Evolutionary conservation across 2,329 filamentous ascomycete genomes (phyloP).

Genomic region (Fusarium ramigenum): DNA sequence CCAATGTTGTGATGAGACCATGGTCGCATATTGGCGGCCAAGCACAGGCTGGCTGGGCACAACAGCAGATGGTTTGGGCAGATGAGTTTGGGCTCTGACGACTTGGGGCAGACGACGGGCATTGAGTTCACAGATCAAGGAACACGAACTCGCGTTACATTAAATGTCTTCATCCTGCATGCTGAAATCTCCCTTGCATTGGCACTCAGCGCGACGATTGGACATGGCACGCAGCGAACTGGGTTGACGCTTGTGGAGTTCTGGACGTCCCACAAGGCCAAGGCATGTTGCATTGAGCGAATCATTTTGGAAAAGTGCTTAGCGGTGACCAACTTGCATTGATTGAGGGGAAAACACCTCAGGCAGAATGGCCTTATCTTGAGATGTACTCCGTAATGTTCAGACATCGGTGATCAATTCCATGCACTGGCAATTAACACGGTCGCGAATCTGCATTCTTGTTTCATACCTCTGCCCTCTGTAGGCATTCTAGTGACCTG

Average conservation of each 20-base stretch:
- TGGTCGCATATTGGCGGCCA: constrained; percentile 36
- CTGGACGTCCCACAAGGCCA: constrained; percentile 31
- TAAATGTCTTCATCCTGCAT: not conserved
- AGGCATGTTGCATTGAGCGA: constrained; percentile 10
- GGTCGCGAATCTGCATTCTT: constrained; percentile 12
- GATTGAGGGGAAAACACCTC: constrained; percentile 25
- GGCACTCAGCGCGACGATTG: constrained; percentile 39
- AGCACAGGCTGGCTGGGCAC: not conserved
- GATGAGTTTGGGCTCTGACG: not conserved
- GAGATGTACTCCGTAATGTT: not conserved
- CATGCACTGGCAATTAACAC: not conserved
- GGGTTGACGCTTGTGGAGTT: constrained; percentile 27
- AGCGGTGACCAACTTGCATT: constrained; percentile 28
- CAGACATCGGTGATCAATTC: not conserved
- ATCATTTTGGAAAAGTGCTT: constrained; percentile 16
- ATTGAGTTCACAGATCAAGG: not conserved
- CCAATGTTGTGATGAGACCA: constrained; percentile 23
- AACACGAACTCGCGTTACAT: not conserved
- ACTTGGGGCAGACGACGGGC: not conserved
- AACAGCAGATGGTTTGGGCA: not conserved
- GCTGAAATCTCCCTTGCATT: constrained; percentile 35
- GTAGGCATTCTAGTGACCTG: constrained; percentile 3
- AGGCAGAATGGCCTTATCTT: constrained; percentile 17
- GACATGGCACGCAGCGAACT: constrained; percentile 8
- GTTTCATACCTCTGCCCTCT: constrained; percentile 1